Evolutionary conservation across 768 basidiomycete species (phyloP), one percentile per base, ranked within the genome.

Genomic region (Atractiella rhizophila): DNA sequence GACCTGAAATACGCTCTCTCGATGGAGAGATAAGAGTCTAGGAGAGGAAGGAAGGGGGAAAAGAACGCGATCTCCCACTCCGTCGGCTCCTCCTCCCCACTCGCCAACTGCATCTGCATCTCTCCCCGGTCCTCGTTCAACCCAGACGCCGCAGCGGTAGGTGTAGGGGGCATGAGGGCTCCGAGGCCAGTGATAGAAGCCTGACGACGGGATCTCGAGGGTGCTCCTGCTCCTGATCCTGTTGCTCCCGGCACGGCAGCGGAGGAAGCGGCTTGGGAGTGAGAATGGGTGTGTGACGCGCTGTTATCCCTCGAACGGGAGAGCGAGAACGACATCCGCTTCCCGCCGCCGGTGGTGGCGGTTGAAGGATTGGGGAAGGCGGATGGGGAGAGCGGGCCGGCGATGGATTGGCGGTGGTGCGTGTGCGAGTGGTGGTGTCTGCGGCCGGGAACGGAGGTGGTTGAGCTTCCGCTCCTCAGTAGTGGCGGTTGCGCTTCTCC

Each of bases 1-100:
- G n/a, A n/a, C n/a, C n/a, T n/a, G n/a, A n/a, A n/a, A n/a, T n/a
- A n/a, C n/a, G n/a, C n/a, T n/a, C n/a, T n/a, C n/a, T n/a, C n/a
- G n/a, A n/a, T n/a, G n/a, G n/a, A n/a, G 28, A 11, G 28, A 11
- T 30, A n/a, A n/a, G n/a, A n/a, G n/a, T n/a, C n/a, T n/a, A n/a
- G n/a, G n/a, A n/a, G n/a, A n/a, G n/a, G 79, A 20, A 88, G 66
- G 62, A 94, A 96, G 2, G 88, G 82, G 55, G 86, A 83, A 56
- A 85, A 91, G 13, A 98, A 63, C 37, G 76, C 74, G 41, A 74
- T 74, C 52, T 94, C 83, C 91, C 91, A 96, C 16, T 47, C 37
- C 5, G 34, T 39, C 13, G 48, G 35, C n/a, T 41, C 28, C 28
- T 42, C 46, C 25, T 26, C 67, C 59, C 19, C 70, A 63, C 60